Conservation (phyloP, 1,284 basidiomycete species). For the Xerocomus nothofagi region DNA sequence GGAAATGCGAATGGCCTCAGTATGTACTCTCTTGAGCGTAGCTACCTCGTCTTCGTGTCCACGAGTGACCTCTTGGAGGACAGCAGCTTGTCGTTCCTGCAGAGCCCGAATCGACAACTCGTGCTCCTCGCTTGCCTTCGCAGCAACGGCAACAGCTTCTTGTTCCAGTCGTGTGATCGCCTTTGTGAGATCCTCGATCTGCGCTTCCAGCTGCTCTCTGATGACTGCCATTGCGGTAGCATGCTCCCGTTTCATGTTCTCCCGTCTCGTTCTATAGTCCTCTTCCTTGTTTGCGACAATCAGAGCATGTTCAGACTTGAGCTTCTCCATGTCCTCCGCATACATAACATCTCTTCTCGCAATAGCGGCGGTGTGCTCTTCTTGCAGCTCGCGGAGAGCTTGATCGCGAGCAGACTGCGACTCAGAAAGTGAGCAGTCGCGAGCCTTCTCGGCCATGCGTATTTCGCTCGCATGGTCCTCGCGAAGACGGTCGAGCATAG, state of each 20-base stretch:
- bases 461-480: conserved; percentile 71
- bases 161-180: conserved; percentile 47
- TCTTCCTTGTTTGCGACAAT: conserved; percentile 56
- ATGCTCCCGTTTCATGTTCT: conserved; percentile 44
- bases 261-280: conserved; percentile 49
- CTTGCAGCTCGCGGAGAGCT: conserved; percentile 61
- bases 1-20: conserved; percentile 35
- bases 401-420: conserved; percentile 64
- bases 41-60: conserved; percentile 54
- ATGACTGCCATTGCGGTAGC: conserved; percentile 34
- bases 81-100: conserved; percentile 55
- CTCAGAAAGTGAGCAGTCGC: conserved; percentile 69
- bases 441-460: conserved; percentile 69
- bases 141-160: conserved; percentile 41
- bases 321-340: conserved; percentile 57
- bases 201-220: conserved; percentile 41
- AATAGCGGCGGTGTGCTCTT: conserved; percentile 66
- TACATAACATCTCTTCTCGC: conserved; percentile 63
- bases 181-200: conserved; percentile 50
- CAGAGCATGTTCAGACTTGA: conserved; percentile 61
- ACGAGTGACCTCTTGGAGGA: conserved; percentile 54
- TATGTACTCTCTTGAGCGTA: conserved; percentile 48
- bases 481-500: conserved; percentile 60
- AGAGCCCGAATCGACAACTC: conserved; percentile 50
- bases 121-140: conserved; percentile 46